Evolutionary conservation across 2,329 filamentous ascomycete species (phyloP), one percentile per base, ranked within the genome.

Genomic region (Orbilia quercus): DNA sequence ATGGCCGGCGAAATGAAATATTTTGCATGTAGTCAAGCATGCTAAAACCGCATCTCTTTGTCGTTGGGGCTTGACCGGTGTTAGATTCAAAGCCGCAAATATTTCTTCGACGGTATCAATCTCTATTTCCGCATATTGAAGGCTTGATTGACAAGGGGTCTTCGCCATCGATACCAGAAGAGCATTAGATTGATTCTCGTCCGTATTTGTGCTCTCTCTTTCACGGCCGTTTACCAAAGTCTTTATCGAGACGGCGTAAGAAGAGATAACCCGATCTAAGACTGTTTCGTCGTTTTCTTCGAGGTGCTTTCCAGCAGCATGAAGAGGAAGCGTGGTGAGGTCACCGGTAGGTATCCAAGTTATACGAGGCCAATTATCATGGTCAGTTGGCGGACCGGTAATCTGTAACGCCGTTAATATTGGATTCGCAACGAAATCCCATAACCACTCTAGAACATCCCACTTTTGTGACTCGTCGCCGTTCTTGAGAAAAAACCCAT

Each of bases 1-100:
- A 60, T 82, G 82, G 5, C 82, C 80, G 0, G 82, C 81, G 58
- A 84, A 84, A 69, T 83, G 82, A 63, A 82, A 81, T 2, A 83
- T 79, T 14, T 77, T 75, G 75, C 79, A 80, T 0, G 23, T 47
- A 1, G 20, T 44, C 2, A 82, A 60, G 2, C 67, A 42, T 0
- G 12, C 5, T 0, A 81, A 1, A 0, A 82, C 65, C 1, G 79
- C 77, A 70, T 38, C 28, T 76, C 77, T 6, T 48, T 47, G 14
- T 48, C n/a, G 36, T 40, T 40, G 9, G 36, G 7, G 25, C 28
- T 4, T 18, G 28, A 23, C 9, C 12, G 6, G 9, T 6, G 7
- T 60, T 20, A 67, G 18, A n/a, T 54, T 28, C 9, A 73, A 11
- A 18, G 25, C 25, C 14, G 12, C n/a, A 12, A 40, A 51, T 6